Evolutionary conservation across 164 flowering plant species (phyloP), one percentile per base, ranked within the genome.

Genomic region (Liriodendron chinense): DNA sequence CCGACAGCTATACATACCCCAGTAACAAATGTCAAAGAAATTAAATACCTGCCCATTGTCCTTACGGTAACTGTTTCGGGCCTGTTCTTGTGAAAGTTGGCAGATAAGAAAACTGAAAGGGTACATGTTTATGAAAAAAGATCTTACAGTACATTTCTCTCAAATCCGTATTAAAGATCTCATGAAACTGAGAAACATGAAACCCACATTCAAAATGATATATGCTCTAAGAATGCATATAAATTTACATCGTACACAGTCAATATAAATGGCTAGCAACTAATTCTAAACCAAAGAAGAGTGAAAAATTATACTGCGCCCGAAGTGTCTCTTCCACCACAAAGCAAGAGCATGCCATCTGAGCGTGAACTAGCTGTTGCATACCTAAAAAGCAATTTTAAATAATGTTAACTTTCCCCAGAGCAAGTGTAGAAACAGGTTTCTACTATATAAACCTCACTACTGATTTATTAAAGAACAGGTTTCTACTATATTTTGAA

Each of bases 261-360:
- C 67, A 64, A 23, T 22, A 26, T 64, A 64, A 64, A 23, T 64
- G 67, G 24, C 67, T 64, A 64, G 43, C 22, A 66, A 13, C 34
- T 9, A 10, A 66, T 26, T 10, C 20, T 9, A 25, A 9, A 66
- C 22, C 22, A 16, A 63, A 20, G 7, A 63, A 18, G 20, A 21
- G 20, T 63, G 20, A 21, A 63, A 63, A 56, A 75, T 64, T 84
- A 72, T 92, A 96, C 99, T 85, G 80, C 82, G 79, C 99, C 98
- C 53, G 92, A 81, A 26, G 89, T 3, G 62, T 96, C 98, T 85
- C 98, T 91, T 83, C 99, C 99, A 77, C 99, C 98, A 86, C 99
- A 94, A 75, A 96, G 98, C 86, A 96, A 81, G 81, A 96, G 88
- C 99, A 96, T 91, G 70, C 99, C 99, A 91, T 96, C 99, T 68